Conservation (phyloP, 1,284 basidiomycete species). For the Ganoderma sinense region DNA sequence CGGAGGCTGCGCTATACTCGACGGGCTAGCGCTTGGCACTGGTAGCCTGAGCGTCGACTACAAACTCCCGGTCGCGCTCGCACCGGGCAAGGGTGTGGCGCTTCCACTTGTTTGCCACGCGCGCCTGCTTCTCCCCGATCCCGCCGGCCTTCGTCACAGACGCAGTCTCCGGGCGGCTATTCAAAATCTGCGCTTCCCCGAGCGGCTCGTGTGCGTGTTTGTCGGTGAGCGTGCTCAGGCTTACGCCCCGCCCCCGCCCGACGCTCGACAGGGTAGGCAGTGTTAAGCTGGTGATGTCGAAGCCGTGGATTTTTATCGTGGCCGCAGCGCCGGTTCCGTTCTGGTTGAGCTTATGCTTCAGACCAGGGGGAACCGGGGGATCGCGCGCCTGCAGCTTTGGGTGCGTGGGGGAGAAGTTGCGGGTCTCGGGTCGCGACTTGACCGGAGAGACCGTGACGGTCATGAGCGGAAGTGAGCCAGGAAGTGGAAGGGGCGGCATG, state of each 20-base stretch:
- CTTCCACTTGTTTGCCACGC: not conserved
- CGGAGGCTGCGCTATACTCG: not conserved
- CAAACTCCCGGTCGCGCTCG: not conserved
- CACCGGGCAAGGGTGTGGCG: not conserved
- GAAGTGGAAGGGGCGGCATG: conserved; percentile 4
- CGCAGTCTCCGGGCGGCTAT: not conserved
- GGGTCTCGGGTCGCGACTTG: conserved; percentile 18
- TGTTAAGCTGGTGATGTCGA: not conserved
- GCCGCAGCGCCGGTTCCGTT: not conserved
- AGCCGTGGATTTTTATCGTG: not conserved
- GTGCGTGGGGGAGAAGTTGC: conserved; percentile 36
- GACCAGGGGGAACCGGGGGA: conserved; percentile 40
- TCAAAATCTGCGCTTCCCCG: too few relatives aligned
- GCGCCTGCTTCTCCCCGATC: conserved; percentile 1
- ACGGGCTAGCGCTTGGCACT: not conserved
- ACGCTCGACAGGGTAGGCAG: not conserved
- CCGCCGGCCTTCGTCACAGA: not conserved
- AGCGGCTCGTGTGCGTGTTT: not conserved
- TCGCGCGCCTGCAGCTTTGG: conserved; percentile 34
- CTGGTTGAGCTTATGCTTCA: conserved; percentile 35
- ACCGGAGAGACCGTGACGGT: conserved; percentile 6
- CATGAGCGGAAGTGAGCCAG: conserved; percentile 7
- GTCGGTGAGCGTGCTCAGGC: conserved; percentile 15
- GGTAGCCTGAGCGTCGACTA: not conserved
- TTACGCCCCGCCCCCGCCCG: conserved; percentile 15